These are phyloP conservation scores for Diaporthe ilicicola DNA, from an alignment of 2,329 filamentous ascomycete genomes.

Conservation along the genomic window DNA sequence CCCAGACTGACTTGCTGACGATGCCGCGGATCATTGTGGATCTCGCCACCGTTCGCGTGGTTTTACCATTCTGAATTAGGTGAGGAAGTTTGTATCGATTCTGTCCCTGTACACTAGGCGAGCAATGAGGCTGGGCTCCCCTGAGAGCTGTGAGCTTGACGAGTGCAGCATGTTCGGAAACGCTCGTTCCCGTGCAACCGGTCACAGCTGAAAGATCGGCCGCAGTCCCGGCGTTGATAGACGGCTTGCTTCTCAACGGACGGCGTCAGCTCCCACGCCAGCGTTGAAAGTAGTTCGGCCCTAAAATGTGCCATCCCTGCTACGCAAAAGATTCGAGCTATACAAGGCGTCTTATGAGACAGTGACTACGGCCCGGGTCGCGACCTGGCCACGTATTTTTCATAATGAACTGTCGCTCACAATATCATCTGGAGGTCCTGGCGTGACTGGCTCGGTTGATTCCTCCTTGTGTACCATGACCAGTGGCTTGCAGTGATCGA, in stretches of 20 bases:
- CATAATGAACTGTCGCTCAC: neutral
- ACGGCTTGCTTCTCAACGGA: slow-evolving; percentile 6
- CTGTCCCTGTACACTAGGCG: neutral
- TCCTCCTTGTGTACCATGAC: slow-evolving; percentile 25
- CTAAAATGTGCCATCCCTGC: neutral
- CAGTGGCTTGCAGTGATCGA: slow-evolving; percentile 29
- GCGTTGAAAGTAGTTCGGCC: neutral
- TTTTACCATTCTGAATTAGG: slow-evolving; percentile 6
- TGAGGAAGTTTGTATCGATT: neutral
- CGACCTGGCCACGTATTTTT: neutral
- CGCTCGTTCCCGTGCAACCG: slow-evolving; percentile 18
- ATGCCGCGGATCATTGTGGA: neutral
- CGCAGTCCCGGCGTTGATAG: slow-evolving; percentile 3
- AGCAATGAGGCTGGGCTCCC: slow-evolving; percentile 1
- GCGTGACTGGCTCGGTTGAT: slow-evolving; percentile 22
- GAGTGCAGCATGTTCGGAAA: slow-evolving; percentile 19
- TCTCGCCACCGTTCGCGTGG: neutral
- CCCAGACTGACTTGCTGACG: neutral
- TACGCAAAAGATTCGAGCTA: neutral
- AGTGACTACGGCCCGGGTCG: neutral
- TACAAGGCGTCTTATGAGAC: slow-evolving; percentile 3
- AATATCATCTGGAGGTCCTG: neutral
- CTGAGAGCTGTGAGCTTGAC: slow-evolving; percentile 3
- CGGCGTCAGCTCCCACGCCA: neutral
- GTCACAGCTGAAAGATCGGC: slow-evolving; percentile 22